These are phyloP conservation scores for Eimeria falciformis DNA, from an alignment of 169 alveolate species.

Conservation along the genomic window DNA sequence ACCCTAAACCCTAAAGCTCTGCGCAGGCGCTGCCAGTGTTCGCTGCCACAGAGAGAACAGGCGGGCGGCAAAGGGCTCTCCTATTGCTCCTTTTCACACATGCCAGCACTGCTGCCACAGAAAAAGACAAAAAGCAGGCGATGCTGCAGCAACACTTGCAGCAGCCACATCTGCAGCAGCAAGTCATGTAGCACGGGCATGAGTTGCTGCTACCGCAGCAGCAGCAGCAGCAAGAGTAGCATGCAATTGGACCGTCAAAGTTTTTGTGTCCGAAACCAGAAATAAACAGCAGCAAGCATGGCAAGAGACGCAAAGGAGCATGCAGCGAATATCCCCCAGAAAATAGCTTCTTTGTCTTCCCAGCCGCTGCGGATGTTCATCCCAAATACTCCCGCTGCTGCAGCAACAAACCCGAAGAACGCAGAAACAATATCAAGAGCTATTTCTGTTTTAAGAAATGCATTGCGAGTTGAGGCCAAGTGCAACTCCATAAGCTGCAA, in stretches of 20 bases:
- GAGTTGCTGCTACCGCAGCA: conserved; percentile 6
- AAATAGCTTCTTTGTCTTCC: conserved; percentile 81
- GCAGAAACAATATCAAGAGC: conserved; percentile 86
- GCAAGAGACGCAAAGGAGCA: not conserved
- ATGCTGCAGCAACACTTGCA: not conserved
- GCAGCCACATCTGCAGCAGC: not conserved
- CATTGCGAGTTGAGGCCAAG: conserved; percentile 86
- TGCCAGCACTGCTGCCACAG: not conserved
- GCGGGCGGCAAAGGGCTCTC: too few species aligned
- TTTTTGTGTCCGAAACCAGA: conserved; percentile 53
- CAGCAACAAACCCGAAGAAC: conserved; percentile 85
- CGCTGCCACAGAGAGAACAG: too few species aligned
- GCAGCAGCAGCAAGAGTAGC: not conserved
- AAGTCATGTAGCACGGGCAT: not conserved
- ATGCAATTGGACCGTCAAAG: not conserved
- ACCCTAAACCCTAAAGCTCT: conserved; percentile 6
- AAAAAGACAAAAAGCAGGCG: not conserved
- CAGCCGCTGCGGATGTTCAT: conserved; percentile 87
- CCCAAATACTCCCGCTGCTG: conserved; percentile 88
- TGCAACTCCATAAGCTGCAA: conserved; percentile 87
- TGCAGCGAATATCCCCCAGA: conserved; percentile 82
- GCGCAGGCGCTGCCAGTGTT: not conserved
- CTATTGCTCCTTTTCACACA: too few species aligned
- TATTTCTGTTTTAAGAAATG: conserved; percentile 86
- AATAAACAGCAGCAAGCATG: conserved; percentile 13